Evolutionary conservation across 2,329 filamentous ascomycete species (phyloP).

Genomic region (Colletotrichum sansevieriae): DNA sequence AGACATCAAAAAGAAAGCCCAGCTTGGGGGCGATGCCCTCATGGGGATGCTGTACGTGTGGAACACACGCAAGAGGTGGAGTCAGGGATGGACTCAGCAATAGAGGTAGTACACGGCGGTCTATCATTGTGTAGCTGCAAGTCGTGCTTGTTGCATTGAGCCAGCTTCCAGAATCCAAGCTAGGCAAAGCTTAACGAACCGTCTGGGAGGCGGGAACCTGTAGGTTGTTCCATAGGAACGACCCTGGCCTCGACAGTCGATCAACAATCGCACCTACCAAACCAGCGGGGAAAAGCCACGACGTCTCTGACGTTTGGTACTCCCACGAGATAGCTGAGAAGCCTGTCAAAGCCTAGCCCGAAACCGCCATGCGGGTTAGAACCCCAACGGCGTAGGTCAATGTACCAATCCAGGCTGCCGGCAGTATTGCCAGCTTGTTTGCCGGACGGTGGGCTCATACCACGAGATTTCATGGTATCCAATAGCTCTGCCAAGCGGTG

Average conservation of each 20-base stretch:
- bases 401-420: constrained; percentile 79
- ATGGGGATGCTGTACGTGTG: constrained; percentile 4
- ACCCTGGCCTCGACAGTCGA: neutral
- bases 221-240: constrained; percentile 8
- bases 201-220: constrained; percentile 28
- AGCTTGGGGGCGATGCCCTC: neutral
- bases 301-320: constrained; percentile 87
- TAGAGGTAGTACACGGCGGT: constrained; percentile 18
- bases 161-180: constrained; percentile 50
- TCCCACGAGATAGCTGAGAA: constrained; percentile 86
- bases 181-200: constrained; percentile 56
- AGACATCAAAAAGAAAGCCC: constrained; percentile 8
- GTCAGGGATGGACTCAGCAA: constrained; percentile 1
- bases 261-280: constrained; percentile 72
- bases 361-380: constrained; percentile 93
- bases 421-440: constrained; percentile 44
- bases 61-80: constrained; percentile 25
- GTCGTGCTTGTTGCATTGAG: constrained; percentile 35
- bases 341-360: constrained; percentile 88
- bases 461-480: constrained; percentile 77
- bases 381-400: constrained; percentile 90
- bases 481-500: constrained; percentile 77
- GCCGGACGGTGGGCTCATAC: constrained; percentile 62
- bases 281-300: constrained; percentile 86
- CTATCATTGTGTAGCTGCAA: constrained; percentile 22